Evolutionary conservation across 768 basidiomycete species (phyloP), one percentile per base, ranked within the genome.

Genomic region (Russula sp.): DNA sequence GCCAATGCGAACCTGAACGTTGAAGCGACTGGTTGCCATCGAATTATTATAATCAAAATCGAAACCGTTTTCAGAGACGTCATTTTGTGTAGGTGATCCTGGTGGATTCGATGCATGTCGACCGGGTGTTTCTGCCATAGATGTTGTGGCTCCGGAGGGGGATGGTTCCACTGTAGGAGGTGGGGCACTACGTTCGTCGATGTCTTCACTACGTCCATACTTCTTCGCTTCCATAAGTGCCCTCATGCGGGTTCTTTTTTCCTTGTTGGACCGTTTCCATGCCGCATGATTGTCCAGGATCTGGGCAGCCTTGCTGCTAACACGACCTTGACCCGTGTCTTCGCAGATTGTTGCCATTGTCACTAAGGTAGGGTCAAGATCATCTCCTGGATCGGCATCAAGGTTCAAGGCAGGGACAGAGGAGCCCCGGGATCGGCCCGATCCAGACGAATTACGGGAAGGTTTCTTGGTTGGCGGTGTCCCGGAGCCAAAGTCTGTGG

Each of bases 1-100:
- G 11, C 89, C 91, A 58, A 93, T 87, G 40, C 91, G 86, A 66
- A 96, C 84, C 75, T 94, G 93, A 6, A 90, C 90, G 66, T 87
- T 93, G 70, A 82, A 91, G 18, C 85, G 84, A 70, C 87, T 91
- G 0, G 84, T 81, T 8, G 84, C 73, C 65, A 93, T 68, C 44
- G 81, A 72, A 70, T 88, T 78, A 6, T 80, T 76, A 70, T 93
- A 93, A 69, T 89, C 86, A 66, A 92, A 90, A 16, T 80, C 86
- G 50, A 80, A 78, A 2, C 79, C 82, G 34, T 6, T 39, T 35
- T 78, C 80, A n/a, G 78, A 76, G 32, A 82, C 83, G 6, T 70
- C 73, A 14, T 71, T 68, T 47, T 71, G 68, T 31, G 45, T 27
- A 52, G 60, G 35, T 11, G 56, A 57, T 7, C 48, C 66, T 1